These are phyloP conservation scores for Pyricularia sp. DNA, from an alignment of 2,329 filamentous ascomycete genomes.

Conservation along the genomic window DNA sequence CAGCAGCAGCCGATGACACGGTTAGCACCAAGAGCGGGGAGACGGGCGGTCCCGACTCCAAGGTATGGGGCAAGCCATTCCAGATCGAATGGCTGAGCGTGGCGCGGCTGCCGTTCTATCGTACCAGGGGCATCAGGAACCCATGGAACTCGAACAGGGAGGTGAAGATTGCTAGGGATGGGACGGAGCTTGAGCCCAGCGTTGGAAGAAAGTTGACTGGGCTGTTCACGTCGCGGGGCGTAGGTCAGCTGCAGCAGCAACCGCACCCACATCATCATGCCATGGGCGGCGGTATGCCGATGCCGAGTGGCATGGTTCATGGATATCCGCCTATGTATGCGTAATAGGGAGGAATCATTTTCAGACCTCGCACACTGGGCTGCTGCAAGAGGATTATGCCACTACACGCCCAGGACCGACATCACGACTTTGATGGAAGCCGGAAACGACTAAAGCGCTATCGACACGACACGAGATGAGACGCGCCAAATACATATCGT, in stretches of 20 bases:
- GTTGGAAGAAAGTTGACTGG: slow-evolving; percentile 69
- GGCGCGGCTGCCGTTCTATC: slow-evolving; percentile 74
- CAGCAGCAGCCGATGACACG: slow-evolving; percentile 29
- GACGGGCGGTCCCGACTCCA: slow-evolving; percentile 30
- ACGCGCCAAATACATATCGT: neutral
- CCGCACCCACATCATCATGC: neutral
- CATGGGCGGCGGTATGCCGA: neutral
- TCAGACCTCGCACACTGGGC: neutral
- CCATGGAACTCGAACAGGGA: slow-evolving; percentile 93
- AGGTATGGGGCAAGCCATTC: slow-evolving; percentile 87
- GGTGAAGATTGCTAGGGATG: slow-evolving; percentile 91
- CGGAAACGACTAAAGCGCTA: neutral
- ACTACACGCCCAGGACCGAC: neutral
- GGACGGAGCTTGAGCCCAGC: slow-evolving; percentile 81
- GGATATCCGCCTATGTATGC: neutral
- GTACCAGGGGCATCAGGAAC: slow-evolving; percentile 78
- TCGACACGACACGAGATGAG: neutral
- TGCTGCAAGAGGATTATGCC: neutral
- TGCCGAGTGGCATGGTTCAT: neutral
- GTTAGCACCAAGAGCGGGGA: slow-evolving; percentile 27
- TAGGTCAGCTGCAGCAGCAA: neutral
- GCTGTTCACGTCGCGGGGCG: slow-evolving; percentile 56
- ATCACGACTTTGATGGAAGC: neutral
- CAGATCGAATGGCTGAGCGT: slow-evolving; percentile 85
- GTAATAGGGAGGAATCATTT: neutral